Percentiles rank a stretch among this genome's conserved stretches.
These are phyloP conservation scores for Boletellus sp. DNA, from an alignment of 1,284 basidiomycete species.

Conservation along the genomic window DNA sequence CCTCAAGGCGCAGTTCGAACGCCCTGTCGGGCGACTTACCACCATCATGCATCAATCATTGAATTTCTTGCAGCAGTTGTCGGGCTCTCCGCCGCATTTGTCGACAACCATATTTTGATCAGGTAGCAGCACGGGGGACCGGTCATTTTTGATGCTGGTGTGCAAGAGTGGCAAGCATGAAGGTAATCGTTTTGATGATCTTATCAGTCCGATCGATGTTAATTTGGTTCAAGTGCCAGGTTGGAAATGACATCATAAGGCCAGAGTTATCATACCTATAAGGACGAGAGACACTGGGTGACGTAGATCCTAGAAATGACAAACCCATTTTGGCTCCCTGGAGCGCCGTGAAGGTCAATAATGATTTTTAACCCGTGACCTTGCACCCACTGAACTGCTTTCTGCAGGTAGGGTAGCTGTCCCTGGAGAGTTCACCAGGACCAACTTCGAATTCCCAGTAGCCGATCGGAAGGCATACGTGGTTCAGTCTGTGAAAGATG, in stretches of 20 bases:
- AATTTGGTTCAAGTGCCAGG: slow-evolving; percentile 67
- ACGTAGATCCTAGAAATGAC: slow-evolving; percentile 16
- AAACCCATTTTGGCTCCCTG: slow-evolving; percentile 80
- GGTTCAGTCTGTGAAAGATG: slow-evolving; percentile 57
- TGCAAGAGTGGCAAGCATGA: slow-evolving; percentile 45
- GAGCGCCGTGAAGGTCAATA: slow-evolving; percentile 80
- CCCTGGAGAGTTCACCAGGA: slow-evolving; percentile 83
- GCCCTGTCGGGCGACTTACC: no score
- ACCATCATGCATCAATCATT: no score
- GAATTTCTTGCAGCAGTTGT: no score
- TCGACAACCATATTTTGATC: no score
- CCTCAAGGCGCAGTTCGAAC: no score
- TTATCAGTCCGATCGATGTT: slow-evolving; percentile 71
- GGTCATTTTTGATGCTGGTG: no score
- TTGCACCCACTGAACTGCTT: slow-evolving; percentile 77
- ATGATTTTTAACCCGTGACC: slow-evolving; percentile 79
- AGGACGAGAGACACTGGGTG: neutral
- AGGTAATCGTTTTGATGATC: slow-evolving; percentile 63
- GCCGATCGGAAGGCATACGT: slow-evolving; percentile 85
- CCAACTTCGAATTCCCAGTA: slow-evolving; percentile 90
- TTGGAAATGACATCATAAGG: slow-evolving; percentile 59
- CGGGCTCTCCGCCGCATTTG: no score
- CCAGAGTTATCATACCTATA: no score
- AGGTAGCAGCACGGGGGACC: no score
- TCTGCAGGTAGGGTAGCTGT: slow-evolving; percentile 67